Conservation (phyloP, 352 stramenopile genomes). For the Pythium sp. region DNA sequence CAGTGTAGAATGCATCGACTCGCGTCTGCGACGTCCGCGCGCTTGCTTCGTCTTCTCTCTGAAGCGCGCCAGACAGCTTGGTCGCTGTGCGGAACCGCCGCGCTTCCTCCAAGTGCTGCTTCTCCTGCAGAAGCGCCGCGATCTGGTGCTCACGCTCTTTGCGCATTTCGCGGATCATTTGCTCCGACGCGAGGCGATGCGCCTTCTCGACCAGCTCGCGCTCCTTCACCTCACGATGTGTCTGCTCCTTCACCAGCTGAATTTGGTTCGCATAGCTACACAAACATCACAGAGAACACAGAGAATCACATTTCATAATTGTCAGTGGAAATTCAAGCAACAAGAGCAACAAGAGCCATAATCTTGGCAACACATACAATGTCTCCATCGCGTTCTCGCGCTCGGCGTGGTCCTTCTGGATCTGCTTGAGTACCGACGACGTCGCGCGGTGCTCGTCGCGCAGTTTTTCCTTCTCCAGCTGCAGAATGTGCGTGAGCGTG, state of each 20-base stretch:
- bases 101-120: slow-evolving; percentile 60
- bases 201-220: slow-evolving; percentile 68
- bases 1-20: slow-evolving; percentile 63
- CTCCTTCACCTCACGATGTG: slow-evolving; percentile 51
- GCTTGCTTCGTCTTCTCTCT: slow-evolving; percentile 29
- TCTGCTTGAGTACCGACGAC: slow-evolving; percentile 40
- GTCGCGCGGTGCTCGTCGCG: slow-evolving; percentile 61
- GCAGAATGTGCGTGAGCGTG: slow-evolving; percentile 60
- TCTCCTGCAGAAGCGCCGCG: slow-evolving; percentile 45
- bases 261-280: slow-evolving; percentile 65
- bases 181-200: slow-evolving; percentile 55
- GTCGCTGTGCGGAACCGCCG: slow-evolving; percentile 50
- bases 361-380: slow-evolving; percentile 27
- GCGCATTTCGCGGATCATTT: slow-evolving; percentile 70
- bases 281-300: not conserved
- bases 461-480: slow-evolving; percentile 65
- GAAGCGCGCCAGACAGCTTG: slow-evolving; percentile 37
- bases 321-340: too few relatives aligned
- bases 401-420: slow-evolving; percentile 59
- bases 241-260: slow-evolving; percentile 61
- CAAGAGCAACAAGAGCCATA: not conserved
- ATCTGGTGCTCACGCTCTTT: slow-evolving; percentile 56
- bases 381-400: slow-evolving; percentile 61
- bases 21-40: slow-evolving; percentile 21
- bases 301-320: not conserved